These are phyloP conservation scores for Podaxis sp. DNA, from an alignment of 768 basidiomycete genomes.

Conservation along the genomic window DNA sequence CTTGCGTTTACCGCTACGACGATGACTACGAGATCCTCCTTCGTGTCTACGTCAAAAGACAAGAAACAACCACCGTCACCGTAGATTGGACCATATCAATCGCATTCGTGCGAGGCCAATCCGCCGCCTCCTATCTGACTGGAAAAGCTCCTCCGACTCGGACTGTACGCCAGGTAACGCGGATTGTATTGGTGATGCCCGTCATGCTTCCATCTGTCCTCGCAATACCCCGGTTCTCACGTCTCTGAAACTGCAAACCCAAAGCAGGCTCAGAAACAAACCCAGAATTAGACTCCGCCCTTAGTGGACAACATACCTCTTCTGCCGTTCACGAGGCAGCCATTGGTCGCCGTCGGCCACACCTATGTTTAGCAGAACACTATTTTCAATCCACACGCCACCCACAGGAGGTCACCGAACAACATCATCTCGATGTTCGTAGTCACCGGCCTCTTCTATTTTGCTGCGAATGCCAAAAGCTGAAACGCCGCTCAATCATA, in stretches of 20 bases:
- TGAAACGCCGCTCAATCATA: neutral
- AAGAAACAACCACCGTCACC: neutral
- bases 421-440: neutral
- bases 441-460: neutral
- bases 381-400: neutral
- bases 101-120: neutral
- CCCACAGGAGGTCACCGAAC: constrained; percentile 1
- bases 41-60: neutral
- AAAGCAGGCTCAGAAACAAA: neutral
- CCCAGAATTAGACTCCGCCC: constrained; percentile 5
- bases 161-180: constrained; percentile 13
- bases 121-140: neutral
- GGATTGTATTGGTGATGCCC: neutral
- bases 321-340: neutral
- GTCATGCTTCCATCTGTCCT: constrained; percentile 9
- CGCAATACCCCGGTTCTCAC: constrained; percentile 10
- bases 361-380: neutral
- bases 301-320: neutral
- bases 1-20: neutral
- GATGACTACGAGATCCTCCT: neutral
- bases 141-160: constrained; percentile 11
- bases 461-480: neutral
- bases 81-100: neutral
- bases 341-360: neutral
- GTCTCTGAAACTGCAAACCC: neutral